Percentiles rank a stretch among this genome's conserved stretches.
Evolutionary conservation across 2,329 filamentous ascomycete genomes (phyloP).

Genomic region (Elsinoe batatas): DNA sequence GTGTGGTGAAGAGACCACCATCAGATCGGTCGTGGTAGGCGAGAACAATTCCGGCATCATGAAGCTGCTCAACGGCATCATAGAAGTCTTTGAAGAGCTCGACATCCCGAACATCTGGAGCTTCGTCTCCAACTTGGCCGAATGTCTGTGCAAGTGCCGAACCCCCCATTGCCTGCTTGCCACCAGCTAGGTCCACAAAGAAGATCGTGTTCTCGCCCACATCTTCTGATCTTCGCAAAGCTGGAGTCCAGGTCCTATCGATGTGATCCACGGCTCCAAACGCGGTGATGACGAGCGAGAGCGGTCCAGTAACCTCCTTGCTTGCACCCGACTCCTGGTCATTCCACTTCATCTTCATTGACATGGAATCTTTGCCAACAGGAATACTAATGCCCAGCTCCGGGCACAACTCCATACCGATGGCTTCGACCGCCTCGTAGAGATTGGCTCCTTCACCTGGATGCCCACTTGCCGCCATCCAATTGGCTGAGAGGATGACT

Average conservation of each 20-base stretch:
- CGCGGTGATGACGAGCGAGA: constrained; percentile 84
- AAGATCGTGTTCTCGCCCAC: constrained; percentile 82
- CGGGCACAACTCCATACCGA: constrained; percentile 86
- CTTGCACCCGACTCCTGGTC: constrained; percentile 54
- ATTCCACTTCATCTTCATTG: constrained; percentile 96
- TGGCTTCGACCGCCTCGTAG: constrained; percentile 87
- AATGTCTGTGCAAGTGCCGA: constrained; percentile 87
- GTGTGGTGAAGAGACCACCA: constrained; percentile 79
- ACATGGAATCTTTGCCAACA: constrained; percentile 96
- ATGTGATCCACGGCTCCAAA: constrained; percentile 78
- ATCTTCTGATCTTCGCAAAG: constrained; percentile 71
- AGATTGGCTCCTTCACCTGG: constrained; percentile 84
- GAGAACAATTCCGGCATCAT: constrained; percentile 63
- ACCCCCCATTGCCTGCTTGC: constrained; percentile 73
- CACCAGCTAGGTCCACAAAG: constrained; percentile 80
- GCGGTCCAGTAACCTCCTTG: constrained; percentile 83
- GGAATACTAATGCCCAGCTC: constrained; percentile 86
- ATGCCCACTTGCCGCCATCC: constrained; percentile 96
- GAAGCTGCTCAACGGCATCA: constrained; percentile 64
- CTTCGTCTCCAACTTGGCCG: constrained; percentile 71
- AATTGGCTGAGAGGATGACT: constrained; percentile 88
- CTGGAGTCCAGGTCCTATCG: constrained; percentile 85
- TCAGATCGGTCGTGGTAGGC: constrained; percentile 94
- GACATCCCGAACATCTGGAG: constrained; percentile 75
- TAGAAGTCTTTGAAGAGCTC: constrained; percentile 82